phyloP scores from a whole-genome alignment of 768 basidiomycete species.

The Kwoniella sp. region DNA sequence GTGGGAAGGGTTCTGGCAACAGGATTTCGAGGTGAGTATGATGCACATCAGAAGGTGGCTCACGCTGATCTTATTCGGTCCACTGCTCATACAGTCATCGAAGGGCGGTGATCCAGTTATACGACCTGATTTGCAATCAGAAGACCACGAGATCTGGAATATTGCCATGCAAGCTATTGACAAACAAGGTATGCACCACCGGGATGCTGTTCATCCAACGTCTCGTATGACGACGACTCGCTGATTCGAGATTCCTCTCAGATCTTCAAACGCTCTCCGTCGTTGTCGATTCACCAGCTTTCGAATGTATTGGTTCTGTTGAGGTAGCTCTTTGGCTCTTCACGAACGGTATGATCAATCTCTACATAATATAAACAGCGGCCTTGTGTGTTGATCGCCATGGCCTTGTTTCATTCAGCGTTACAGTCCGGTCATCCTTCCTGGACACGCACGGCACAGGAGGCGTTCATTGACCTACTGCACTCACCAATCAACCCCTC shows the following conservation, averaged over 20 bases:
- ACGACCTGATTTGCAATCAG: background rate
- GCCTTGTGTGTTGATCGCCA: background rate
- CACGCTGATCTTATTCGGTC: background rate
- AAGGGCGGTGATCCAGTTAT: background rate
- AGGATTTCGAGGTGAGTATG: background rate
- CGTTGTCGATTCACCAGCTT: background rate
- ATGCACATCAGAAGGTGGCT: background rate
- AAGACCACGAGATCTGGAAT: background rate
- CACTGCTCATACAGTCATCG: background rate
- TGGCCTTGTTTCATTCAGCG: background rate
- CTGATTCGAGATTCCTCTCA: background rate
- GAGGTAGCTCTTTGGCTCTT: background rate
- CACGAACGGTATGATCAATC: background rate
- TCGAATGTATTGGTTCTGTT: background rate
- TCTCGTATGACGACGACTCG: background rate
- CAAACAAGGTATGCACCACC: background rate
- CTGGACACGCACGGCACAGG: background rate
- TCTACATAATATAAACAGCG: background rate
- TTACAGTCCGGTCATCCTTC: background rate
- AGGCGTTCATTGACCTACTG: background rate
- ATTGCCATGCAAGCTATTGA: background rate
- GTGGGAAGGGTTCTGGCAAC: slow-evolving; percentile 32
- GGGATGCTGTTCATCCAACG: background rate
- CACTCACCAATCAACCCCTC: background rate
- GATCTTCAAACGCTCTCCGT: background rate